Base-by-base conservation (phyloP, 805 yeast genomes). In the Nakazawaea ishiwadae region DNA sequence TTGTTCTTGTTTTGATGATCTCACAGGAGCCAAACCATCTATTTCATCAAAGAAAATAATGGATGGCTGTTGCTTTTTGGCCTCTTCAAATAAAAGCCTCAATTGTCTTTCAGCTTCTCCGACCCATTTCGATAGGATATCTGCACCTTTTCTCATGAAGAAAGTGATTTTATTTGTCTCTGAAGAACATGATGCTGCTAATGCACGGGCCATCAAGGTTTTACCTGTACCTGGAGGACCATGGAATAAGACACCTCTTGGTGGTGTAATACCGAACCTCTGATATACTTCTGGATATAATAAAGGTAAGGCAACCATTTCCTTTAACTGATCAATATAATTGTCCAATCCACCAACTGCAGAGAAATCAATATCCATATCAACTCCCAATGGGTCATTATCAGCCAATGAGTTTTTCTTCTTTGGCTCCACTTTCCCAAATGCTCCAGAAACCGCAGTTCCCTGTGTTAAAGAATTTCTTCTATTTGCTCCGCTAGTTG, bases 161-260 rank as follows among this genome's bases (percentile, higher is more conserved):
- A 93, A 93, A 0, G 99, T 89, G 44, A 93, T 89, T 51, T 93
- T 91, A 46, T 83, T 71, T 11, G 81, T 81, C 14, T 85, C 81
- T 0, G 95, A 78, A 0, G 96, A 85, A 52, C 96, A 89, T 49
- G 95, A 85, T 0, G 98, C 93, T 1, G 99, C 99, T 39, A 93
- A 67, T 0, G 99, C 99, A 45, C 99, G 68, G 0, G 99, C 99
- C 96, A 93, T 88, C 39, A 93, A 72, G 0, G 99, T 93, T 59
- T 93, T 93, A 73, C 99, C 99, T 0, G 99, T 93, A 49, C 99
- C 99, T 3, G 99, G 99, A 4, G 99, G 99, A 35, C 99, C 99
- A 62, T 93, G 99, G 64, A 93, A 93, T 42, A 93, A 63, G 1
- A 93, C 99, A 47, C 99, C 99, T 49, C 99, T 70, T 15, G 99